A percentile compares a stretch with the other conserved stretches of the same genome.
These are phyloP conservation scores for Suzukiozyma palmioleophila DNA, from an alignment of 1,139 yeast genomes.

Conservation along the genomic window DNA sequence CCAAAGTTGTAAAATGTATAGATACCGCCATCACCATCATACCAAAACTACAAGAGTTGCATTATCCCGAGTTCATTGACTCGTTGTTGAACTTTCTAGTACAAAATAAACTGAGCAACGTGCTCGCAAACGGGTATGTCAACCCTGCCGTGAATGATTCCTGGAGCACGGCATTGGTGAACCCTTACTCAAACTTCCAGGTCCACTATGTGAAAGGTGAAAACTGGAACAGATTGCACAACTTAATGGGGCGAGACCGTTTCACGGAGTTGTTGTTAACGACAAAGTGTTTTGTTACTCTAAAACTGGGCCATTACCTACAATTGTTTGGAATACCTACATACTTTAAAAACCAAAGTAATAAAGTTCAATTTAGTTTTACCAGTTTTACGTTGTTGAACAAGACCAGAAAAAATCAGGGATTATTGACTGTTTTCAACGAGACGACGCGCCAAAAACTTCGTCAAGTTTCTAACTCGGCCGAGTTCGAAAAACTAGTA, in stretches of 20 bases:
- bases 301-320: slow-evolving; percentile 12
- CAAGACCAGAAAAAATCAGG: slow-evolving; percentile 5
- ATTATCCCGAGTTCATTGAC: slow-evolving; percentile 26
- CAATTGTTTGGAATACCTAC: slow-evolving; percentile 35
- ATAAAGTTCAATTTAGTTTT: background rate
- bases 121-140: slow-evolving; percentile 23
- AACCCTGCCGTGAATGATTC: slow-evolving; percentile 13
- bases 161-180: slow-evolving; percentile 13
- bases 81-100: slow-evolving; percentile 16
- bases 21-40: background rate
- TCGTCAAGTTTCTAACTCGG: background rate
- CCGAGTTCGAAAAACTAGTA: background rate
- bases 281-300: slow-evolving; percentile 19
- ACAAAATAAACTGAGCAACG: slow-evolving; percentile 16
- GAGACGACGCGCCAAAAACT: background rate
- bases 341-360: slow-evolving; percentile 1
- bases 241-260: slow-evolving; percentile 23
- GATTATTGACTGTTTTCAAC: background rate
- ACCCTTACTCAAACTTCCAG: slow-evolving; percentile 21
- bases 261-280: slow-evolving; percentile 31
- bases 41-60: slow-evolving; percentile 5
- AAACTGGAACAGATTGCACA: slow-evolving; percentile 32
- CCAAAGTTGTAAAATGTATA: slow-evolving; percentile 1
- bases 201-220: slow-evolving; percentile 27
- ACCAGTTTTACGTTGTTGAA: slow-evolving; percentile 12